Evolutionary conservation across 1,139 yeast genomes (phyloP), one percentile per base, ranked within the genome.

Genomic region (Protomyces macrosporus): DNA sequence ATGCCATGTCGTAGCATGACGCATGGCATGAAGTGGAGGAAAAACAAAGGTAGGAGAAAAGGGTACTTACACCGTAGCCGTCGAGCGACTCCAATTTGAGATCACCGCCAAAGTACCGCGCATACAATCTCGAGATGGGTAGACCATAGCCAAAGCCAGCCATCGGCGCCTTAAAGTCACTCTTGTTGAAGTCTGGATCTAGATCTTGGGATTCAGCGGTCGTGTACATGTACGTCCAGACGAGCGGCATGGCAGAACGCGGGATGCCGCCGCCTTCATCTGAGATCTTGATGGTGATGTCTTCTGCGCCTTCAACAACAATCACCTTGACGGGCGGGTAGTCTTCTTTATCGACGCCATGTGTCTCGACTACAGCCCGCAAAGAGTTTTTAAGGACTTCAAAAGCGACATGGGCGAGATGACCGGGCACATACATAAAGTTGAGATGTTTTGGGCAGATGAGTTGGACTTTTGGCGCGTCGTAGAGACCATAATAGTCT

Each of bases 231-330:
- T 90, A 90, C 0, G 96, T 89, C 97, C 96, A 90, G 56, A 90
- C 88, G 67, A 88, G 79, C 1, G 96, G 95, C 33, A 88, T 82
- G 65, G 88, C 93, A 67, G 90, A 82, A 67, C 96, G 80, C 3
- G 96, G 88, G 67, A 90, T 89, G 36, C 97, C 97, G 50, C 97
- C 97, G 56, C 97, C 97, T 76, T 90, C 96, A 73, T 90, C 97
- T 53, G 93, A 86, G 66, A 90, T 86, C 74, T 90, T 90, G 70
- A 90, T 87, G n/a, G 97, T 90, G 68, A 90, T 89, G 73, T 90
- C 97, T 72, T 90, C 96, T 52, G 84, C 83, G 10, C 97, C 97
- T 73, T 89, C 90, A n/a, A 91, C 88, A 34, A 90, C 90, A 66
- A 90, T 88, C 34, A 90, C 87, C 74, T 89, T 89, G 53, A 90